A percentile compares a stretch with the other conserved stretches of the same genome.
Evolutionary conservation across 2,329 filamentous ascomycete species (phyloP).

Genomic region (Helicocarpus griseus): DNA sequence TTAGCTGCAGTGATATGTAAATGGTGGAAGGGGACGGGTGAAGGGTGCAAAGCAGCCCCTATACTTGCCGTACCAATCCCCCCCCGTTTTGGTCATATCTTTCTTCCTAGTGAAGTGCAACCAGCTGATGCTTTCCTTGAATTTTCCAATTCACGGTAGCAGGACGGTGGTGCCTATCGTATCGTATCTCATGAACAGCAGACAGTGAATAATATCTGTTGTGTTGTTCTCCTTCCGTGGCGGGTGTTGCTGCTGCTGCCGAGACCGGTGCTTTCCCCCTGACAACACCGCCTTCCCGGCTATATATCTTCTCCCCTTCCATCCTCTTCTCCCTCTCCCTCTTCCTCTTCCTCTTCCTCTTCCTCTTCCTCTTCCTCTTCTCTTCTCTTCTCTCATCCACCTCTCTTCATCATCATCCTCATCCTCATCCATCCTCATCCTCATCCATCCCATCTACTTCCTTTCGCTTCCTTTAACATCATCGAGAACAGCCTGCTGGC

Average conservation of each 20-base stretch:
- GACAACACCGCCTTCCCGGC: too few relatives aligned
- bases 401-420: conserved; percentile 8
- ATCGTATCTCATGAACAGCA: neutral
- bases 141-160: neutral
- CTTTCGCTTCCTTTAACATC: conserved; percentile 18
- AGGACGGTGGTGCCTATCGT: neutral
- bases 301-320: neutral
- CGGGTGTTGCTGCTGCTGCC: neutral
- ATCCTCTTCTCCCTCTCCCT: conserved; percentile 8
- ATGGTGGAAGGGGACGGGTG: too few relatives aligned
- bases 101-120: neutral
- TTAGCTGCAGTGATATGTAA: too few relatives aligned
- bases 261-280: neutral
- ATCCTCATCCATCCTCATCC: conserved; percentile 13
- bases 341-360: conserved; percentile 9
- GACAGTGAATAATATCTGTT: neutral
- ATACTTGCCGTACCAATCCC: neutral
- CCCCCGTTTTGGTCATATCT: neutral
- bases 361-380: conserved; percentile 15
- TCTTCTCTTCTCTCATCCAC: conserved; percentile 6
- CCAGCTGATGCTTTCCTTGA: neutral
- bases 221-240: neutral
- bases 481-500: conserved; percentile 28
- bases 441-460: conserved; percentile 13
- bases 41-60: too few relatives aligned